Evolutionary conservation across 2,329 filamentous ascomycete species (phyloP), one percentile per base, ranked within the genome.

Genomic region (Penicillium sp.): DNA sequence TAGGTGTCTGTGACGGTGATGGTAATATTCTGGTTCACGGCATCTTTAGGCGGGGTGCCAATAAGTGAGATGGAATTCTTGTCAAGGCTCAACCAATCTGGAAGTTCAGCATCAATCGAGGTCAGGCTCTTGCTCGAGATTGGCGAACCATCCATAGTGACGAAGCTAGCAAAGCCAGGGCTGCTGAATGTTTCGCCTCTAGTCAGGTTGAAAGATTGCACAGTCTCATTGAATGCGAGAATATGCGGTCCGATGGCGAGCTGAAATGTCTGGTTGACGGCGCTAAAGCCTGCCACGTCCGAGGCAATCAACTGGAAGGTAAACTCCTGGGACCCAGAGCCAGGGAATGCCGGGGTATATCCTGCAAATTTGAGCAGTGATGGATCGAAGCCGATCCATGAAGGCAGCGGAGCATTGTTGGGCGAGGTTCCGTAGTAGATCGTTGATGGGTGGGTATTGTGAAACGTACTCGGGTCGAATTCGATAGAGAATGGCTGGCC

Each of bases 371-470:
- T 83, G 42, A 96, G 78, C 0, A 76, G 81, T 1, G 73, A 73
- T 0, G 84, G 72, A 67, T 95, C 85, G 70, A 97, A 97, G n/a
- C 79, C 79, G 48, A 96, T 80, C 93, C 93, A 97, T 0, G 92
- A 88, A 22, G 93, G 93, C 38, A 97, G 79, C 38, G 93, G 92
- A n/a, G 90, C 91, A 70, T 91, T 90, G 70, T 94, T 85, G 5
- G 82, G 82, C 4, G 91, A 89, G 3, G 89, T 87, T 8, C 91
- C 91, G 72, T 95, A 94, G 75, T 93, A 96, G 60, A 79, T 79
- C 26, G 87, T 86, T 54, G 88, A 82, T 16, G 77, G 76, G 3
- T 81, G 78, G 0, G 79, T 76, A 45, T 83, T 77, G n/a, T 80
- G 79, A 73, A 96, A 96, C 0, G 89, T 91, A 19, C 85, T 77